Conservation (phyloP, 2,329 filamentous ascomycete genomes). For the Paraphoma sp. region DNA sequence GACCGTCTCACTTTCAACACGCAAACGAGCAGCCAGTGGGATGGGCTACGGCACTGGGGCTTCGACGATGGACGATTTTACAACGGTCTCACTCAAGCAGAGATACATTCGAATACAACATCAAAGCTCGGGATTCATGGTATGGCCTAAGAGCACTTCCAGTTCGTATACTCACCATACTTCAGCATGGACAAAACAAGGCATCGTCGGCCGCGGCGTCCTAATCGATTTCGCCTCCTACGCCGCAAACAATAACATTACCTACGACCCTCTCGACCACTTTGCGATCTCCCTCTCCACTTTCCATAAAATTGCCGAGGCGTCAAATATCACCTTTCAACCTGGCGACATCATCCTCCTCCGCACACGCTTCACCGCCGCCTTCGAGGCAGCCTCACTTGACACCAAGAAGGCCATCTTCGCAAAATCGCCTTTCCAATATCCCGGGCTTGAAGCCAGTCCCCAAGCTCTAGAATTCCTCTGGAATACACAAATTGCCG, state of each 20-base stretch:
- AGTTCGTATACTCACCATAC: background rate
- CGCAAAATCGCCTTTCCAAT: constrained; percentile 24
- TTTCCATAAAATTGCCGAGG: constrained; percentile 21
- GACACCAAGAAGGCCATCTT: constrained; percentile 23
- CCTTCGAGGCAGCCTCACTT: constrained; percentile 19
- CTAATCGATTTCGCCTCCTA: constrained; percentile 29
- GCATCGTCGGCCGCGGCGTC: constrained; percentile 30
- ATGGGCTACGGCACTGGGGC: constrained; percentile 39
- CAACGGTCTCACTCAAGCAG: constrained; percentile 23
- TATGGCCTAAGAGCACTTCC: background rate
- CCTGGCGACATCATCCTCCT: constrained; percentile 30
- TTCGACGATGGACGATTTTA: constrained; percentile 31
- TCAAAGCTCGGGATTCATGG: constrained; percentile 25
- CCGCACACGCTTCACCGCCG: constrained; percentile 21
- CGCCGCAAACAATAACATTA: constrained; percentile 21
- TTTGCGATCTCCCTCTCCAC: constrained; percentile 19
- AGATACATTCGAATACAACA: constrained; percentile 23
- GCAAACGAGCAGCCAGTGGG: constrained; percentile 64
- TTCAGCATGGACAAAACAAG: constrained; percentile 28
- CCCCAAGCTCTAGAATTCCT: constrained; percentile 25
- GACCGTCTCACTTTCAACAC: constrained; percentile 60
- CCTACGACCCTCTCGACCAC: constrained; percentile 23
- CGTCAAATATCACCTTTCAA: constrained; percentile 23
- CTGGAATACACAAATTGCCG: constrained; percentile 40
- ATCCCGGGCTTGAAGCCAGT: constrained; percentile 23